Conservation (phyloP, 768 basidiomycete species). For the Rhodotorula kratochvilovae region DNA sequence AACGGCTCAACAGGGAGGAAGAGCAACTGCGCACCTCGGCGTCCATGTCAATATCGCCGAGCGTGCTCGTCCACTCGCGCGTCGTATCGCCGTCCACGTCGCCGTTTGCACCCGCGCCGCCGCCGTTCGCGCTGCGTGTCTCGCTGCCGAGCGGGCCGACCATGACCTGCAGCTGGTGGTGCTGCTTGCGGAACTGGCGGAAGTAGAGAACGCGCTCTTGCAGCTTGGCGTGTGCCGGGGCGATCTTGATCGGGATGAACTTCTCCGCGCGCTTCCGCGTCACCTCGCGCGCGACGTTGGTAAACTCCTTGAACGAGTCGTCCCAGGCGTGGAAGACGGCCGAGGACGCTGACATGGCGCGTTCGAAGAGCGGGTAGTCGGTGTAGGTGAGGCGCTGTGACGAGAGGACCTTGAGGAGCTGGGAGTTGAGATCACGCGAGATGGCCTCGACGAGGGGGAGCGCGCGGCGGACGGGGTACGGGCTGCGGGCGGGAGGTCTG, state of each 20-base stretch:
- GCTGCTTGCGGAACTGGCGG: constrained; percentile 89
- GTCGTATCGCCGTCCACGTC: constrained; percentile 55
- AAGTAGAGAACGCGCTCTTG: constrained; percentile 83
- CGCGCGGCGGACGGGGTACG: constrained; percentile 92
- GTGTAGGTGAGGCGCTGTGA: constrained; percentile 88
- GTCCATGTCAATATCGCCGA: constrained; percentile 86
- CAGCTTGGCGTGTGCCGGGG: constrained; percentile 81
- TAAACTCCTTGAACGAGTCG: constrained; percentile 78
- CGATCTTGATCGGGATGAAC: constrained; percentile 95
- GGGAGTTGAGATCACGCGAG: constrained; percentile 94
- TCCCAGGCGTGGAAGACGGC: constrained; percentile 84
- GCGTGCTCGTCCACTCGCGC: constrained; percentile 59
- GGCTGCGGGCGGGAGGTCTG: constrained; percentile 46
- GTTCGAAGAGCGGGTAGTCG: constrained; percentile 90
- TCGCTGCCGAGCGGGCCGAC: constrained; percentile 61
- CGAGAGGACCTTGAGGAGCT: constrained; percentile 81
- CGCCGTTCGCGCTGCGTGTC: constrained; percentile 10
- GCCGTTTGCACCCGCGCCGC: neutral
- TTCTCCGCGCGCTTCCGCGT: constrained; percentile 81
- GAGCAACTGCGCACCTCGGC: constrained; percentile 58
- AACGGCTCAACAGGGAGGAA: neutral
- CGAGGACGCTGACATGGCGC: constrained; percentile 67
- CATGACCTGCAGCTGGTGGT: constrained; percentile 95
- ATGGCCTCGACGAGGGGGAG: constrained; percentile 97
- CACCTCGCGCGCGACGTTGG: constrained; percentile 85